Evolutionary conservation across 2,329 filamentous ascomycete genomes (phyloP).

Genomic region (Parasarocladium wereldwijsianum): DNA sequence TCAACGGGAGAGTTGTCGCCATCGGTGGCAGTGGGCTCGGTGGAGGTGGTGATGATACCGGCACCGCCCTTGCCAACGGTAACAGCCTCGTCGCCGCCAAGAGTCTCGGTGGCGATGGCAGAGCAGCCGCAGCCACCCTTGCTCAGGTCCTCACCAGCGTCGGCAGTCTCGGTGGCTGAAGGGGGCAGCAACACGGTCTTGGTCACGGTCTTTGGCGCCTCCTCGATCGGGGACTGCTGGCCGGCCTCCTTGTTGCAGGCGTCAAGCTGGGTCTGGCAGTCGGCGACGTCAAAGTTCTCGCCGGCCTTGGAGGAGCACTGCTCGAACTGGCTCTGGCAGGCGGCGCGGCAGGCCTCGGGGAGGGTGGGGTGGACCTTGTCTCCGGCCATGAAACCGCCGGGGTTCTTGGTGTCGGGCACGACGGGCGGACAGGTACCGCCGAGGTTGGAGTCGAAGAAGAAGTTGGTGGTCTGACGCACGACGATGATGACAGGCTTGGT

Average conservation of each 20-base stretch:
- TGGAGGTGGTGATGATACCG: slow-evolving; percentile 3
- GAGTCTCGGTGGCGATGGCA: slow-evolving; percentile 2
- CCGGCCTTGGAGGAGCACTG: slow-evolving; percentile 4
- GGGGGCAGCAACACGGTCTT: slow-evolving; percentile 2
- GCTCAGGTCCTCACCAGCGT: not conserved
- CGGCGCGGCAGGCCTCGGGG: slow-evolving; percentile 2
- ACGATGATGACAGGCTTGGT: slow-evolving; percentile 3
- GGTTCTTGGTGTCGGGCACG: not conserved
- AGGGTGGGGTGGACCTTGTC: slow-evolving; percentile 2
- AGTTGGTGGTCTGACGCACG: slow-evolving; percentile 2
- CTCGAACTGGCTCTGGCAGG: slow-evolving; percentile 3
- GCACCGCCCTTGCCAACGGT: slow-evolving; percentile 2
- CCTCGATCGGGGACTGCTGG: slow-evolving; percentile 1
- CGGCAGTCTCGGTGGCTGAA: not conserved
- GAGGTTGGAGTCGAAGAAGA: slow-evolving; percentile 4
- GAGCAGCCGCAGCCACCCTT: not conserved
- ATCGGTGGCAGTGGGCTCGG: not conserved
- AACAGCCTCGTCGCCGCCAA: not conserved
- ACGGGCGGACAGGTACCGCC: slow-evolving; percentile 3
- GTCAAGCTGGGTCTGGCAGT: slow-evolving; percentile 3
- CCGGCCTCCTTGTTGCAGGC: slow-evolving; percentile 1
- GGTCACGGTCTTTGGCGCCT: slow-evolving; percentile 1
- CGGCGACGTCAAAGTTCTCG: slow-evolving; percentile 1
- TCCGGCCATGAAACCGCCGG: slow-evolving; percentile 3
- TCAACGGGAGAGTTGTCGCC: not conserved